A percentile compares a stretch with the other conserved stretches of the same genome.
phyloP scores from a whole-genome alignment of 495 filamentous ascomycete species.

The Aspergillus ellipticus region DNA sequence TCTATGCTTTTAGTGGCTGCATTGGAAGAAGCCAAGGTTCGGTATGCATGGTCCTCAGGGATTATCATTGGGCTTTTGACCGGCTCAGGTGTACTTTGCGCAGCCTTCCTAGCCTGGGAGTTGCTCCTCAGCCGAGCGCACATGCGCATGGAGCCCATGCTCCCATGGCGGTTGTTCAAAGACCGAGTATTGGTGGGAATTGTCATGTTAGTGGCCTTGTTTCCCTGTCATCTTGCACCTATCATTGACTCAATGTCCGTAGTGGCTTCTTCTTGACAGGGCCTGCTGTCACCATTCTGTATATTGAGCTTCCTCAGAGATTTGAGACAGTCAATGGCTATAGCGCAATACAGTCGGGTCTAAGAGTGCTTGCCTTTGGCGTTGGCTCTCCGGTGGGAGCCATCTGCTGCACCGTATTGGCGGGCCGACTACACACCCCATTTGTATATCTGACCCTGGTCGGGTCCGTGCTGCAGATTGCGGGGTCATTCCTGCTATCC shows the following conservation, averaged over 20 bases:
- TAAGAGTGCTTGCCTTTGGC: constrained; percentile 46
- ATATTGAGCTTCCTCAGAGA: constrained; percentile 53
- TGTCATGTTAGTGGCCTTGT: constrained; percentile 9
- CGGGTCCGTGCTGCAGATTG: constrained; percentile 37
- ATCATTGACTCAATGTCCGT: not conserved
- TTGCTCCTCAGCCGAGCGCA: constrained; percentile 16
- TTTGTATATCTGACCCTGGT: constrained; percentile 44
- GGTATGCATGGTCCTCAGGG: constrained; percentile 33
- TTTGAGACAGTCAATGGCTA: constrained; percentile 51
- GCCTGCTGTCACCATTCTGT: constrained; percentile 47
- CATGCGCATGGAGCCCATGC: constrained; percentile 10
- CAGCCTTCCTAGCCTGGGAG: constrained; percentile 27
- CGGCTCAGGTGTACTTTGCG: constrained; percentile 22
- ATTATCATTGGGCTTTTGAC: constrained; percentile 36
- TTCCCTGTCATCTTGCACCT: not conserved
- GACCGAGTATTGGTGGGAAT: constrained; percentile 18
- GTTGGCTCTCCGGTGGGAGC: constrained; percentile 23
- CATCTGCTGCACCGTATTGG: constrained; percentile 13
- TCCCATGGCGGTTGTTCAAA: constrained; percentile 8
- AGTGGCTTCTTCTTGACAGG: constrained; percentile 48
- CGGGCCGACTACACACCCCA: constrained; percentile 34
- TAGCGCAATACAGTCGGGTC: constrained; percentile 36
- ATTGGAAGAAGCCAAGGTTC: constrained; percentile 51
- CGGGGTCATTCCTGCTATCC: constrained; percentile 47
- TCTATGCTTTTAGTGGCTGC: constrained; percentile 52